A percentile compares a stretch with the other conserved stretches of the same genome.
Evolutionary conservation across 306 rosid species (phyloP).

Genomic region (Luffa acutangula): DNA sequence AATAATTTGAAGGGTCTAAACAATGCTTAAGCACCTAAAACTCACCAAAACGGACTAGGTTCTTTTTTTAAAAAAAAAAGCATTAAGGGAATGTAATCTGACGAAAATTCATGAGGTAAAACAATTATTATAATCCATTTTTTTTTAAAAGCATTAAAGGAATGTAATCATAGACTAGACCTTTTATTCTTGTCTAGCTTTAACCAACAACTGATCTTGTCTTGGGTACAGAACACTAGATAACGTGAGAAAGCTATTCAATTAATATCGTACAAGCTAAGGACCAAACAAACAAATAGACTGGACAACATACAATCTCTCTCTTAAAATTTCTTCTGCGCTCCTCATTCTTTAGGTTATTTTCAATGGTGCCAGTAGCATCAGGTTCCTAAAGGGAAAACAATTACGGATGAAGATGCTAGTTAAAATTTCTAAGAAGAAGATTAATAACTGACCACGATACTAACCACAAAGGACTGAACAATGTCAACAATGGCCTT

Average conservation of each 20-base stretch:
- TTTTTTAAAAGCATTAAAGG: background rate
- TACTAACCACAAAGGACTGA: slow-evolving; percentile 61
- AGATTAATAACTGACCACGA: background rate
- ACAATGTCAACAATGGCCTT: slow-evolving; percentile 47
- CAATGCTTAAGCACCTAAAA: too few species aligned
- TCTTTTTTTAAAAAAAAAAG: too few species aligned
- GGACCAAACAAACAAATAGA: background rate
- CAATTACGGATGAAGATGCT: background rate
- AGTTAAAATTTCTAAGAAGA: background rate
- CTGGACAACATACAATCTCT: slow-evolving; percentile 42
- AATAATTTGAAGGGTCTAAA: too few species aligned
- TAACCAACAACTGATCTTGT: slow-evolving; percentile 55
- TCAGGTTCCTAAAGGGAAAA: slow-evolving; percentile 41
- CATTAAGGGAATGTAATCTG: background rate
- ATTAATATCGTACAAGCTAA: background rate
- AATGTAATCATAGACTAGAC: slow-evolving; percentile 25
- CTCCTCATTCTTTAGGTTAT: slow-evolving; percentile 40
- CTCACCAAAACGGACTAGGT: too few species aligned
- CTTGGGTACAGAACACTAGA: slow-evolving; percentile 24
- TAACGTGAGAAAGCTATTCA: background rate
- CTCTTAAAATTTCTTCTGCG: slow-evolving; percentile 43
- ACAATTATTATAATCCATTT: background rate
- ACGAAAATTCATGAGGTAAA: background rate
- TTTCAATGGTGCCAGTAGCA: slow-evolving; percentile 16
- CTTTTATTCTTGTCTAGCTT: slow-evolving; percentile 68